Conservation (phyloP, 2,329 filamentous ascomycete species). For the Grosmannia clavigera region DNA sequence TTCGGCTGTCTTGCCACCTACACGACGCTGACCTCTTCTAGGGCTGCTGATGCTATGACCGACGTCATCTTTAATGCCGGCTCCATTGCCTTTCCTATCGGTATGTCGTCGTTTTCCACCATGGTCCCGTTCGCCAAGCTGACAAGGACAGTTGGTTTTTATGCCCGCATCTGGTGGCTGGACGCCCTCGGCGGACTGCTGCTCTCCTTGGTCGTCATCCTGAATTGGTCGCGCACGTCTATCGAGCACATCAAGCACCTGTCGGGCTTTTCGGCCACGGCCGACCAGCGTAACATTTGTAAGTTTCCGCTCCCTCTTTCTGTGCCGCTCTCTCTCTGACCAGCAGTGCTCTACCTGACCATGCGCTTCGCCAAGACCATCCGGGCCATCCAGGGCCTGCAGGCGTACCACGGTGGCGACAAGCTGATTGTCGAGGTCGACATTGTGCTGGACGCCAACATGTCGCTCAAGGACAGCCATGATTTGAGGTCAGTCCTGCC, state of each 20-base stretch:
- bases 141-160: slow-evolving; percentile 48
- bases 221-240: slow-evolving; percentile 65
- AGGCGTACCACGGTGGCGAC: slow-evolving; percentile 76
- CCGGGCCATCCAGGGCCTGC: slow-evolving; percentile 70
- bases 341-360: slow-evolving; percentile 64
- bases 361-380: slow-evolving; percentile 90
- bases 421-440: slow-evolving; percentile 75
- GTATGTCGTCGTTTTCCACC: slow-evolving; percentile 23
- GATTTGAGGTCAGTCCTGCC: slow-evolving; percentile 43
- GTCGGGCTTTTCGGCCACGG: slow-evolving; percentile 64
- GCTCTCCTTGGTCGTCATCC: slow-evolving; percentile 67
- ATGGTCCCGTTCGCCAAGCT: neutral
- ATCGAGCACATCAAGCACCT: slow-evolving; percentile 69
- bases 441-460: slow-evolving; percentile 67
- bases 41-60: slow-evolving; percentile 20
- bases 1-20: neutral
- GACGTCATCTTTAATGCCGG: slow-evolving; percentile 84
- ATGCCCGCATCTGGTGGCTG: slow-evolving; percentile 69
- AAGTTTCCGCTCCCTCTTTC: slow-evolving; percentile 4
- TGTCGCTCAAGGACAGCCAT: slow-evolving; percentile 66
- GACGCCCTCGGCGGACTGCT: slow-evolving; percentile 68
- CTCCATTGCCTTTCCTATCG: slow-evolving; percentile 73
- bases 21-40: slow-evolving; percentile 2
- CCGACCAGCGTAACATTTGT: slow-evolving; percentile 68
- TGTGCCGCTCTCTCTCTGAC: neutral